A percentile compares a stretch with the other conserved stretches of the same genome.
These are phyloP conservation scores for Sphagnum magellanicum DNA, from an alignment of 228 moss, liverwort and hornwort genomes.

Conservation along the genomic window DNA sequence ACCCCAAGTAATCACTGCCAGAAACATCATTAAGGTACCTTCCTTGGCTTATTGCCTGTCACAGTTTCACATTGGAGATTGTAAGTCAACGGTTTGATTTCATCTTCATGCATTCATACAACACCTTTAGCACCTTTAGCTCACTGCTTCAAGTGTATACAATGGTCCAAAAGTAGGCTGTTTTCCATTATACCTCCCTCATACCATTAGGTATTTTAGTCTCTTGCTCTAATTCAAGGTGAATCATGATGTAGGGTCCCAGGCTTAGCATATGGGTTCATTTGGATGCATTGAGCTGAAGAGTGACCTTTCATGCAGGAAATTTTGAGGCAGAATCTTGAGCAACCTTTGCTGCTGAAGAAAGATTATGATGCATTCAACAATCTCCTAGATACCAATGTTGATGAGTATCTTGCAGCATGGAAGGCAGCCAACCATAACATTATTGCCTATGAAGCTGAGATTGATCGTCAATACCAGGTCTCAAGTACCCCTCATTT, in stretches of 20 bases:
- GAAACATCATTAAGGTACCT: conserved; percentile 24
- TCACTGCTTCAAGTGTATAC: no score
- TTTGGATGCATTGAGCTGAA: neutral
- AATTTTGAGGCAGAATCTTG: conserved; percentile 34
- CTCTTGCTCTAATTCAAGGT: no score
- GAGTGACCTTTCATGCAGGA: conserved; percentile 18
- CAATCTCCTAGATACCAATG: conserved; percentile 11
- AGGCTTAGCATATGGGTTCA: neutral
- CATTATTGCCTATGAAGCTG: conserved; percentile 32
- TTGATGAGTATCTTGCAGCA: conserved; percentile 21
- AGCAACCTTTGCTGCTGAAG: conserved; percentile 20
- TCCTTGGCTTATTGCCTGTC: neutral
- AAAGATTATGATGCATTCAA: conserved; percentile 32
- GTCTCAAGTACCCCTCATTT: conserved; percentile 4
- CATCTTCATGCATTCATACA: no score
- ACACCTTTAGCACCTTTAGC: no score
- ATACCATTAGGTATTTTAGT: no score
- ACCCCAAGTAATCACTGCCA: conserved; percentile 16
- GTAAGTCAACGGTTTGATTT: no score
- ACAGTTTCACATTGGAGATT: neutral
- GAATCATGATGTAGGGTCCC: no score
- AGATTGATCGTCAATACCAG: conserved; percentile 29
- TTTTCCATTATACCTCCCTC: no score
- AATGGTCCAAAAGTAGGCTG: no score
- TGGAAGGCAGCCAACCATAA: conserved; percentile 19